Evolutionary conservation across 2,329 filamentous ascomycete genomes (phyloP).

Genomic region (Exserohilum turcica): DNA sequence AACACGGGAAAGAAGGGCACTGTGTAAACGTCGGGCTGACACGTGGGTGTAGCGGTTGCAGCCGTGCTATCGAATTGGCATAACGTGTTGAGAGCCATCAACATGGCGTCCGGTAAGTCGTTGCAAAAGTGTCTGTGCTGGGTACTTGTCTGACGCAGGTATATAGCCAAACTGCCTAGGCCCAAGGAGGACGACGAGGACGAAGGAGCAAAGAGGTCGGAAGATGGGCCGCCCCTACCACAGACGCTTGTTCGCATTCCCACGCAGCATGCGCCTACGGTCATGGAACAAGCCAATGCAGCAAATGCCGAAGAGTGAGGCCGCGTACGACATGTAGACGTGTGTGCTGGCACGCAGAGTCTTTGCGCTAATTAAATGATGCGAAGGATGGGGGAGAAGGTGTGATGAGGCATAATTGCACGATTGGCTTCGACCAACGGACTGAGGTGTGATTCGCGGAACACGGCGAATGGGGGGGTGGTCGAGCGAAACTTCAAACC

Average conservation of each 20-base stretch:
- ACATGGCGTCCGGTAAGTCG: constrained; percentile 78
- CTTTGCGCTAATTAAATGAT: constrained; percentile 8
- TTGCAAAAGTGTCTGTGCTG: not conserved
- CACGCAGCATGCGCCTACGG: constrained; percentile 66
- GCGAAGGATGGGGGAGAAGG: constrained; percentile 4
- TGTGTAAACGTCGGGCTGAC: constrained; percentile 21
- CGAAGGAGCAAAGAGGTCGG: constrained; percentile 47
- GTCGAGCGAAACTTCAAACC: not conserved
- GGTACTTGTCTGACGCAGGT: constrained; percentile 16
- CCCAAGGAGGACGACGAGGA: constrained; percentile 57
- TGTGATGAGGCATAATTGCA: constrained; percentile 2
- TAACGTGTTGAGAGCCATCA: constrained; percentile 81
- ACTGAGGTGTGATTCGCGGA: constrained; percentile 16
- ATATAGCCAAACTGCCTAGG: constrained; percentile 71
- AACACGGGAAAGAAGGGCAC: not conserved
- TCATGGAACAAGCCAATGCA: constrained; percentile 42
- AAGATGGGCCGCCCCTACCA: constrained; percentile 63
- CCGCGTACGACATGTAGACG: constrained; percentile 11
- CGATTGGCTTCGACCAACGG: constrained; percentile 4
- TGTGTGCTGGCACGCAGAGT: constrained; percentile 5
- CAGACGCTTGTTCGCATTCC: constrained; percentile 85
- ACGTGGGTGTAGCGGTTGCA: constrained; percentile 67
- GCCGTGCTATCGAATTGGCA: constrained; percentile 88
- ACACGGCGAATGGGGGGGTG: constrained; percentile 1
- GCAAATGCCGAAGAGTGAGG: constrained; percentile 40